phyloP scores from a whole-genome alignment of 2,329 filamentous ascomycete genomes.

The Sphaerulina musiva region DNA sequence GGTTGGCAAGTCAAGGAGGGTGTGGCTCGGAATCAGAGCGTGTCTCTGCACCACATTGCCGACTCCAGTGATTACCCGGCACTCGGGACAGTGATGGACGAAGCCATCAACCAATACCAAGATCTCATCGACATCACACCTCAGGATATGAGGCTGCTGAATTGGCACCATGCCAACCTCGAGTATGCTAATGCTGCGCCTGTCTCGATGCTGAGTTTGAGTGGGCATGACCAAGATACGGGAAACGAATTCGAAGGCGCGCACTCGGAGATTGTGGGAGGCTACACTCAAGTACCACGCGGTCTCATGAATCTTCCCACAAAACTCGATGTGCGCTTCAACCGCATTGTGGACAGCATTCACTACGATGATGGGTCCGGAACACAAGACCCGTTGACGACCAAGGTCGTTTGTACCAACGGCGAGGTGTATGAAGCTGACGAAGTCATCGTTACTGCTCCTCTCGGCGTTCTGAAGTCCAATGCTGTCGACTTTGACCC shows the following conservation, averaged over 20 bases:
- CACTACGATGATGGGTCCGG: slow-evolving; percentile 45
- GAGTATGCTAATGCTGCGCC: slow-evolving; percentile 96
- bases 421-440: slow-evolving; percentile 76
- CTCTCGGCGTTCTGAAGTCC: slow-evolving; percentile 86
- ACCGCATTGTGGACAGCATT: slow-evolving; percentile 66
- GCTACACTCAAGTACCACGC: slow-evolving; percentile 88
- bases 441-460: slow-evolving; percentile 81
- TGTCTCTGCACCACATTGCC: slow-evolving; percentile 62
- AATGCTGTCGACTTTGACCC: slow-evolving; percentile 78
- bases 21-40: slow-evolving; percentile 47
- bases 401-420: slow-evolving; percentile 67
- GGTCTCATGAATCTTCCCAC: slow-evolving; percentile 73
- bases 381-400: slow-evolving; percentile 39
- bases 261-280: slow-evolving; percentile 87
- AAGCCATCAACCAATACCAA: slow-evolving; percentile 83
- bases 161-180: slow-evolving; percentile 97
- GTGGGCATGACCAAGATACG: slow-evolving; percentile 93
- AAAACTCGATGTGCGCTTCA: slow-evolving; percentile 69
- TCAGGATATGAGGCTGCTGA: slow-evolving; percentile 82
- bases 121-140: slow-evolving; percentile 73
- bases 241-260: slow-evolving; percentile 96
- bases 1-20: slow-evolving; percentile 71
- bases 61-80: slow-evolving; percentile 59
- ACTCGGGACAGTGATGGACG: slow-evolving; percentile 83
- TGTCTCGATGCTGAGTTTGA: slow-evolving; percentile 76